Evolutionary conservation across 768 basidiomycete species (phyloP), one percentile per base, ranked within the genome.

Genomic region (Termitomyces sp.): DNA sequence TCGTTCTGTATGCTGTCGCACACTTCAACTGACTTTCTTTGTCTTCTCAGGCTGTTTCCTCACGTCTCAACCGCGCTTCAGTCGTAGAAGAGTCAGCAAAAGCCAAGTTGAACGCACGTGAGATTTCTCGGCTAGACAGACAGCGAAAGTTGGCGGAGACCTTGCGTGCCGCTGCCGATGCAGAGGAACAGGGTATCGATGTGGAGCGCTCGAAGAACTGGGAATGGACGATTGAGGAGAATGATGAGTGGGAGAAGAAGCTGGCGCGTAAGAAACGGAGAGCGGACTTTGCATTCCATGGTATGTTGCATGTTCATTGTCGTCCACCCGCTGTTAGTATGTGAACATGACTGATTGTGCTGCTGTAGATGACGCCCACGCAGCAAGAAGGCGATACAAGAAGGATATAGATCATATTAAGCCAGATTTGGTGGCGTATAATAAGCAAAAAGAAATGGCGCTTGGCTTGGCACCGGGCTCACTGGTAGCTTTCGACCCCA

Each of bases 241-340:
- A 95, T 68, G 94, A 98, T 60, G 80, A 86, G 56, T 99, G 97
- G 97, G 95, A 97, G 76, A 91, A 90, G 79, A 93, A 95, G 71
- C 71, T 83, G 64, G 87, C 86, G 26, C 76, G 88, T 66, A 98
- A 95, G 74, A 84, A 82, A 62, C 80, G 93, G 70, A 81, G 92
- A 71, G 91, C 87, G 9, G 92, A 96, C 72, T 93, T 87, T 63
- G 87, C 90, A 71, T 98, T 97, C 69, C 90, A 96, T 69, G 92
- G 96, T 95, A 57, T 49, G 90, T 77, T 34, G 14, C 24, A 8
- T 26, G 30, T 57, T 53, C 27, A 34, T 48, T 62, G 42, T 59
- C 37, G 30, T 18, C n/a, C 8, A 53, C 16, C 60, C 46, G 20
- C 60, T 36, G 26, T 27, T 30, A n/a, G 37, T 20, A 18, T 42